Evolutionary conservation across 805 yeast species (phyloP).

Genomic region (Kockiozyma suomiensis): DNA sequence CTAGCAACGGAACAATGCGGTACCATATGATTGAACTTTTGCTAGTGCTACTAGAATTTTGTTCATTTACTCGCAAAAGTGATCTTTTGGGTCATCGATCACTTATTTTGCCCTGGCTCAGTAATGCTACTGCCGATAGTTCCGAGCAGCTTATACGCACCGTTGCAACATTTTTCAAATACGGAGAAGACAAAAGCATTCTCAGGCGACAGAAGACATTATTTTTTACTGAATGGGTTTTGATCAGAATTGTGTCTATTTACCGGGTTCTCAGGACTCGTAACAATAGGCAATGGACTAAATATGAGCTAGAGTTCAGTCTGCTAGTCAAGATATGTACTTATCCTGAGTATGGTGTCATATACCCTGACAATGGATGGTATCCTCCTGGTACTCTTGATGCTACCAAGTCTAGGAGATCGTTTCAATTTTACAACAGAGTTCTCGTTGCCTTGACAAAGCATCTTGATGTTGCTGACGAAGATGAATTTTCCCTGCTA

Average conservation of each 20-base stretch:
- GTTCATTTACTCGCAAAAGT: constrained; percentile 61
- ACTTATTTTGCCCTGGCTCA: constrained; percentile 68
- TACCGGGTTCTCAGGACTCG: constrained; percentile 50
- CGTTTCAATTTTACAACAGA: constrained; percentile 67
- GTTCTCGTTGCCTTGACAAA: constrained; percentile 63
- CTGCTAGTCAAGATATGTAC: constrained; percentile 27
- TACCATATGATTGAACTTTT: constrained; percentile 63
- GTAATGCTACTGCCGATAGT: constrained; percentile 61
- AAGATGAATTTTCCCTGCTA: constrained; percentile 59
- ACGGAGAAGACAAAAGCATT: constrained; percentile 62
- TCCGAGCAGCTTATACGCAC: constrained; percentile 50
- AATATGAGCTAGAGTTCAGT: constrained; percentile 45
- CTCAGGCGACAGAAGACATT: constrained; percentile 71
- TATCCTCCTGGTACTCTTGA: constrained; percentile 29
- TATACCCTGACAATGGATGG: constrained; percentile 42
- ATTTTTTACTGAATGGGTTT: constrained; percentile 74
- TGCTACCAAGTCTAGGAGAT: constrained; percentile 36
- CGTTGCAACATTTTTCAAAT: constrained; percentile 48
- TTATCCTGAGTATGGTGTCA: constrained; percentile 39
- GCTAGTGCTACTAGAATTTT: constrained; percentile 52
- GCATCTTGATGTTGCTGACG: constrained; percentile 74
- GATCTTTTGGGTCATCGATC: constrained; percentile 62
- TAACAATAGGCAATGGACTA: constrained; percentile 53
- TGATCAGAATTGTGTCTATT: constrained; percentile 59
- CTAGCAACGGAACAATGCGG: constrained; percentile 44